These are phyloP conservation scores for Skeletonema grethae DNA, from an alignment of 108 stramenopile species.

Conservation along the genomic window DNA sequence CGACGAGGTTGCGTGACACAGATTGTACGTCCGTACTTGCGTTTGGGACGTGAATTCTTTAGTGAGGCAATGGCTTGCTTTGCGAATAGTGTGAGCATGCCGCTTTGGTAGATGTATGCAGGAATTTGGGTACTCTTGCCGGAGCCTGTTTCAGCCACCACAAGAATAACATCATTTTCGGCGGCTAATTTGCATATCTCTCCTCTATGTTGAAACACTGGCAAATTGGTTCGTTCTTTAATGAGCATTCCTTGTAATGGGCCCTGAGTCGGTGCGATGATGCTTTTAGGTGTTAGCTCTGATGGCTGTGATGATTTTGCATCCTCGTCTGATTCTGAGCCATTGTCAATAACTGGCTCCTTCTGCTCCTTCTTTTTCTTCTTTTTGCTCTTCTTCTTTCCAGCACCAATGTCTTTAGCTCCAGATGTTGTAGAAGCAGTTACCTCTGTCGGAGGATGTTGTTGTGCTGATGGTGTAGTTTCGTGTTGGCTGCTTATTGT, in stretches of 20 bases:
- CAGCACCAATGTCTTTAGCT: neutral
- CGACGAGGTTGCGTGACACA: conserved; percentile 97
- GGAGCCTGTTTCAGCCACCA: conserved; percentile 78
- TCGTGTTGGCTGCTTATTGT: neutral
- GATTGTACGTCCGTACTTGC: conserved; percentile 52
- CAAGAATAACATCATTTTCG: conserved; percentile 65
- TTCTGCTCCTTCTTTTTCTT: conserved; percentile 22
- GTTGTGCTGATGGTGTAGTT: neutral
- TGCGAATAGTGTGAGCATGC: conserved; percentile 25
- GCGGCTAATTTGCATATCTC: conserved; percentile 53
- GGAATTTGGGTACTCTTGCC: conserved; percentile 90
- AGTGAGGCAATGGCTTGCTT: conserved; percentile 6
- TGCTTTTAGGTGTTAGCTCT: conserved; percentile 51
- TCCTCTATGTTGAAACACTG: conserved; percentile 65
- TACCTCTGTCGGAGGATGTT: neutral
- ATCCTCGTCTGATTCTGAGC: neutral
- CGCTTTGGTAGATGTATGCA: conserved; percentile 65
- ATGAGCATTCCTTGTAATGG: conserved; percentile 50
- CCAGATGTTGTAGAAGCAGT: neutral
- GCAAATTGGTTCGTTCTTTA: conserved; percentile 50
- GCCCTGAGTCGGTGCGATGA: conserved; percentile 44
- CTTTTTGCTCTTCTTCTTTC: conserved; percentile 26
- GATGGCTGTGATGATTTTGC: conserved; percentile 41
- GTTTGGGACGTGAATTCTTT: conserved; percentile 11
- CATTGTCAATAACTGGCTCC: conserved; percentile 7